Evolutionary conservation across 768 basidiomycete species (phyloP), one percentile per base, ranked within the genome.

Genomic region (Tylopilus rubrobrunneus): DNA sequence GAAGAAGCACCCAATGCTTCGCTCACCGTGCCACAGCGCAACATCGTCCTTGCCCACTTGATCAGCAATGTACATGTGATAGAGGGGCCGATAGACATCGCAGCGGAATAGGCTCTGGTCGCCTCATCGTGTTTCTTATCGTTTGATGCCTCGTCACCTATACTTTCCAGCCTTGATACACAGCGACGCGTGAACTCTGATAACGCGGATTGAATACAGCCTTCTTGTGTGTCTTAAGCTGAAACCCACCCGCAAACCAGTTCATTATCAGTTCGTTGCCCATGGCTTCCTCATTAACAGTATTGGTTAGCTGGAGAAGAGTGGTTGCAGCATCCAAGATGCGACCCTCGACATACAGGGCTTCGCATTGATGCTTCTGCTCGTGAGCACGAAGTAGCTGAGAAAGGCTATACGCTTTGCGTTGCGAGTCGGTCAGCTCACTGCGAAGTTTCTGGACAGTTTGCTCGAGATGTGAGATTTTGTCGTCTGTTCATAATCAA

Each of bases 331-430:
- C 34, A 34, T 34, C 14, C 4, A 14, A 5, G 14, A 34, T 34
- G 5, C 5, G 34, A 2, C 34, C 34, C 14, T 34, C 11, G 11
- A 12, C 14, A 34, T 14, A 34, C 34, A 59, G 5, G 3, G 7
- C n/a, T 41, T 57, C 52, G 15, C 58, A 58, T 8, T 21, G 52
- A 41, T 51, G 27, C 47, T 53, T 56, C 40, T 40, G 48, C 23
- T 40, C 42, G 19, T 57, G 31, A 0, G 27, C 45, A n/a, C 45
- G 21, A 15, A 56, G 17, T 12, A 34, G 34, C 34, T 56, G 31
- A 1, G 2, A 1, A 15, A 52, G 31, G 9, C 23, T 21, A 12
- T 45, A 7, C 1, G 29, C 45, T 46, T 29, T 46, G 36, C 10
- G 40, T n/a, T 37, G 8, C 11, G 43, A 23, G 1, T 53, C 31